These are phyloP conservation scores for Camelina sativa DNA, from an alignment of 345 rosid genomes.

Conservation along the genomic window DNA sequence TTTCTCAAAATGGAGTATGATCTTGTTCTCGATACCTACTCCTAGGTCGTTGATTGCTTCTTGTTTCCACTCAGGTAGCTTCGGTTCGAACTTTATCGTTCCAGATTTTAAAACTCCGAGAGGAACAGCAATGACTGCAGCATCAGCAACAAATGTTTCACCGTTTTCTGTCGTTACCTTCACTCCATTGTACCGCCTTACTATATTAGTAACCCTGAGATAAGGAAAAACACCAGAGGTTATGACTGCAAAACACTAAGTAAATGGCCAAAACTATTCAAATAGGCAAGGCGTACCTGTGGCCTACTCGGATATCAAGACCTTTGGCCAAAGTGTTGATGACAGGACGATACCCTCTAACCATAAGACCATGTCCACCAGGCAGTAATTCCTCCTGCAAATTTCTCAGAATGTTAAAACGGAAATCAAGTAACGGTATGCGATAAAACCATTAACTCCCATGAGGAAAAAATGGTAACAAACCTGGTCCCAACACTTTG, in stretches of 20 bases:
- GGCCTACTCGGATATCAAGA: slow-evolving; percentile 80
- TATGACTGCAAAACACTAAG: slow-evolving; percentile 1
- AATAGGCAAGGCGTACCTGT: slow-evolving; percentile 55
- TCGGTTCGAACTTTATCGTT: slow-evolving; percentile 73
- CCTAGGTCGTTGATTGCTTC: slow-evolving; percentile 88
- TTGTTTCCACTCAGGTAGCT: slow-evolving; percentile 93
- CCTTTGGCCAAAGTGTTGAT: slow-evolving; percentile 96
- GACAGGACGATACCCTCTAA: slow-evolving; percentile 94
- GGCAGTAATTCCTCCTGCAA: slow-evolving; percentile 86
- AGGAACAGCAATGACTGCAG: slow-evolving; percentile 78
- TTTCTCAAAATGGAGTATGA: slow-evolving; percentile 72
- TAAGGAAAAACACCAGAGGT: neutral
- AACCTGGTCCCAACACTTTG: slow-evolving; percentile 90
- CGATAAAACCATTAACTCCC: neutral
- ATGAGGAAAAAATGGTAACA: neutral
- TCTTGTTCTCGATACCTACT: slow-evolving; percentile 93
- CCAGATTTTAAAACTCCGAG: slow-evolving; percentile 86
- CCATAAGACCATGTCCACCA: slow-evolving; percentile 99
- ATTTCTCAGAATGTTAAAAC: slow-evolving; percentile 5
- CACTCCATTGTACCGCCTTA: slow-evolving; percentile 72
- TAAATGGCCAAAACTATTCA: neutral
- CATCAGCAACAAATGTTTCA: slow-evolving; percentile 75
- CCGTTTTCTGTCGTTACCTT: slow-evolving; percentile 80
- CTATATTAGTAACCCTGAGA: slow-evolving; percentile 75
- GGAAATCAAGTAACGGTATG: neutral